Base-by-base conservation (phyloP, 1,139 yeast species). In the Yamadazyma epiphylla region DNA sequence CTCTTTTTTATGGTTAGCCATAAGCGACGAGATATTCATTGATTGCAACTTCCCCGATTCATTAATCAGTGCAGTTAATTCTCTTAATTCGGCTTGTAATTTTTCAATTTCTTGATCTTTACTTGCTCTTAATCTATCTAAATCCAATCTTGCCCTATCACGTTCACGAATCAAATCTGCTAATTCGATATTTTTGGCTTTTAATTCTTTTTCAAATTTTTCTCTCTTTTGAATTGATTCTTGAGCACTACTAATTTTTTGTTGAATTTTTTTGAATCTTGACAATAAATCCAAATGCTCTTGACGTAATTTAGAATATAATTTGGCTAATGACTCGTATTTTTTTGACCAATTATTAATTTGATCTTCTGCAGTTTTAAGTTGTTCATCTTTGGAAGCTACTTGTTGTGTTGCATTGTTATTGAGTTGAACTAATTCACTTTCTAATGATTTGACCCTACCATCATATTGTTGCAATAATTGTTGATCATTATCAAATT, bases 121-220 rank as follows among this genome's bases (percentile, higher is more conserved):
- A 19, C 74, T 63, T 11, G 84, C 89, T 46, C 73, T 77, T 14
- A 76, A 57, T 45, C 88, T 73, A 45, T 87, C 96, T 31, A 86
- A 60, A 37, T 87, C 96, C 42, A 86, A 68, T 50, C 94, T 74
- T 1, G 95, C 94, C 36, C 95, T 71, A 50, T 88, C 96, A 40
- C 96, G 77, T 52, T 88, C 96, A 39, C 94, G 74, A 37, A 87
- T 87, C 48, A 88, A 70, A 48, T 87, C 95, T 1, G 95, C 95
- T 43, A 88, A 69, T 54, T 88, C 96, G 31, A 87, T 70, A 51
- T 86, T 88, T 60, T 88, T 88, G 11, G 91, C 74, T 53, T 85
- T 86, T 55, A 87, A 63, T 39, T 87, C 96, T 39, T 84, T 78
- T 55, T 88, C 96, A 24, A 85, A 63, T 49, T 77, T 78, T 49